Evolutionary conservation across 768 basidiomycete species (phyloP).

Genomic region (Pilatotrama ljubarskyi): DNA sequence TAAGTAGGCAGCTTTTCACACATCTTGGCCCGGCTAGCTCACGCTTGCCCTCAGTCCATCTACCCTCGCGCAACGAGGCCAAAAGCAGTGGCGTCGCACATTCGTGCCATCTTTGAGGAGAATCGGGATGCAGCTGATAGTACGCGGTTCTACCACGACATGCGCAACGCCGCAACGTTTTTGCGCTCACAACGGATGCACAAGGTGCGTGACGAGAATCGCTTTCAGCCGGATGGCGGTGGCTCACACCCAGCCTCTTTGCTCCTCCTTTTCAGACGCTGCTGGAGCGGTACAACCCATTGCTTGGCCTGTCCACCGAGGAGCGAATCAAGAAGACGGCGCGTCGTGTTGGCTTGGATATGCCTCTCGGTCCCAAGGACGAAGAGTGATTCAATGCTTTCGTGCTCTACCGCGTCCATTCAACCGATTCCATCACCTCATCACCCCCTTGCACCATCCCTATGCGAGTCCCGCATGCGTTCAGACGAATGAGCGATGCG

Average conservation of each 20-base stretch:
- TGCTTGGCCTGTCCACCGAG: slow-evolving; percentile 73
- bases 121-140: slow-evolving; percentile 25
- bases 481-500: not conserved
- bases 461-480: not conserved
- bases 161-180: slow-evolving; percentile 65
- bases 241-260: slow-evolving; percentile 3
- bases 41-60: slow-evolving; percentile 36
- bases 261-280: slow-evolving; percentile 51
- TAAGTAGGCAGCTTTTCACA: slow-evolving; percentile 34
- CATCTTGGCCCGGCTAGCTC: slow-evolving; percentile 5
- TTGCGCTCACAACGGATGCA: slow-evolving; percentile 72
- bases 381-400: slow-evolving; percentile 15
- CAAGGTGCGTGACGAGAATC: slow-evolving; percentile 53
- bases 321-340: slow-evolving; percentile 86
- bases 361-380: slow-evolving; percentile 54
- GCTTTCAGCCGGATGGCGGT: not conserved
- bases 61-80: slow-evolving; percentile 39
- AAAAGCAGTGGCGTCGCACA: slow-evolving; percentile 45
- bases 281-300: slow-evolving; percentile 86
- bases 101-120: slow-evolving; percentile 57
- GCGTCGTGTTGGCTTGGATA: slow-evolving; percentile 81
- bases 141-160: slow-evolving; percentile 42
- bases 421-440: not conserved
- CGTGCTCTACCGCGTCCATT: not conserved
- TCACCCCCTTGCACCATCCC: not conserved